Percentiles rank a stretch among this genome's conserved stretches.
These are phyloP conservation scores for Clavispora phyllophila DNA, from an alignment of 805 yeast species.

Conservation along the genomic window DNA sequence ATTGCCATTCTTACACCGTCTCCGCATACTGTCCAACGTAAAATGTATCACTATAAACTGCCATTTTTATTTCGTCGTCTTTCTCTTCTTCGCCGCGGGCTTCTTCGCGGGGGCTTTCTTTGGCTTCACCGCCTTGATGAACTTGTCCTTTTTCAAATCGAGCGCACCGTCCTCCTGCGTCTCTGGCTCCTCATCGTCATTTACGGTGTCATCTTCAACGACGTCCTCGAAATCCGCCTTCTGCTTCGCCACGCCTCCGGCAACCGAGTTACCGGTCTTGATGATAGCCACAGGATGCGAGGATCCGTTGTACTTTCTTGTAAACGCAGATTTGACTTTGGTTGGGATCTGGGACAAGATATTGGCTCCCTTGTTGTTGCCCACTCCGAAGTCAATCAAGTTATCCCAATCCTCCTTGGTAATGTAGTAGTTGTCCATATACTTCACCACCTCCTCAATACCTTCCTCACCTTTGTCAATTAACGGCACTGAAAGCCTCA, in stretches of 20 bases:
- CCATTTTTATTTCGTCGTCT: neutral
- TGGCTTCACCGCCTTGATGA: constrained; percentile 42
- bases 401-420: constrained; percentile 92
- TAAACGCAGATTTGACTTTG: constrained; percentile 77
- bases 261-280: constrained; percentile 61
- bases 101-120: constrained; percentile 8
- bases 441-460: constrained; percentile 56
- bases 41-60: too few relatives aligned
- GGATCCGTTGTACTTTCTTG: constrained; percentile 71
- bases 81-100: neutral
- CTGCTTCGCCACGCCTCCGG: constrained; percentile 18
- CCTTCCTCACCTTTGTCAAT: constrained; percentile 54
- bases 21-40: too few relatives aligned
- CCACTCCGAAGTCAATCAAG: constrained; percentile 78
- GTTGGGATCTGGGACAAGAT: constrained; percentile 63
- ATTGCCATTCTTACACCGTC: too few relatives aligned
- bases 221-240: constrained; percentile 72
- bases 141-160: constrained; percentile 57
- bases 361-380: constrained; percentile 38
- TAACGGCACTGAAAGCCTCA: constrained; percentile 57
- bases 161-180: constrained; percentile 39
- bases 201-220: constrained; percentile 51
- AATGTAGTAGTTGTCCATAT: constrained; percentile 79
- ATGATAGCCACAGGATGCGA: constrained; percentile 84
- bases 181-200: constrained; percentile 42